Evolutionary conservation across 805 yeast genomes (phyloP), one percentile per base, ranked within the genome.

Genomic region (Grigorovia jiainica): DNA sequence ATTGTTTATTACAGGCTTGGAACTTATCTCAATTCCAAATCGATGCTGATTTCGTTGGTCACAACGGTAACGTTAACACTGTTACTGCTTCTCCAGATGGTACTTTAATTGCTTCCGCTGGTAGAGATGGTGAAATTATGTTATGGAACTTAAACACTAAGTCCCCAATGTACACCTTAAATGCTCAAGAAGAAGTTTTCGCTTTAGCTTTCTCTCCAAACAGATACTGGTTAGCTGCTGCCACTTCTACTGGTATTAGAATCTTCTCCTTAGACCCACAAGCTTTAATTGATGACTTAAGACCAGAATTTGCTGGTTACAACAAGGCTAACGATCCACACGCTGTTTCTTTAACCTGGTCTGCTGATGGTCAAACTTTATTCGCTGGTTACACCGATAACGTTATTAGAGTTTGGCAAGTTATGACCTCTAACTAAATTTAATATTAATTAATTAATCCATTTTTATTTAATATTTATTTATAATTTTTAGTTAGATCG

Each of bases 221-320:
- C 95, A 89, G 98, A 83, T 92, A 86, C 94, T 92, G 98, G 98
- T 84, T 92, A 72, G 90, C 95, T 70, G 98, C 97, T 75, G 97
- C 98, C 67, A 92, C 99, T 63, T 75, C 96, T 56, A 75, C 95
- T 58, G 92, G 96, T 66, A 87, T 92, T 79, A 90, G 89, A 85
- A 82, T 92, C 79, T 92, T 80, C 86, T 86, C 89, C 82, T 82
- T 92, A 71, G 92, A 87, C 76, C 89, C 84, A 75, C 82, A 94
- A 75, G 75, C 75, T 62, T 77, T 89, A 70, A 84, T 87, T 73
- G 97, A 89, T 67, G 96, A 89, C 78, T 84, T 92, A 74, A 89
- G 85, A 76, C 97, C 97, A 69, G 97, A 92, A 76, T 86, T 87
- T 67, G 85, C 92, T 64, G 76, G 82, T 64, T 82, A 86, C 63